Percentiles rank a stretch among this genome's conserved stretches.
Conservation (phyloP, 768 basidiomycete genomes). For the Leccinum olivaceopallidum region DNA sequence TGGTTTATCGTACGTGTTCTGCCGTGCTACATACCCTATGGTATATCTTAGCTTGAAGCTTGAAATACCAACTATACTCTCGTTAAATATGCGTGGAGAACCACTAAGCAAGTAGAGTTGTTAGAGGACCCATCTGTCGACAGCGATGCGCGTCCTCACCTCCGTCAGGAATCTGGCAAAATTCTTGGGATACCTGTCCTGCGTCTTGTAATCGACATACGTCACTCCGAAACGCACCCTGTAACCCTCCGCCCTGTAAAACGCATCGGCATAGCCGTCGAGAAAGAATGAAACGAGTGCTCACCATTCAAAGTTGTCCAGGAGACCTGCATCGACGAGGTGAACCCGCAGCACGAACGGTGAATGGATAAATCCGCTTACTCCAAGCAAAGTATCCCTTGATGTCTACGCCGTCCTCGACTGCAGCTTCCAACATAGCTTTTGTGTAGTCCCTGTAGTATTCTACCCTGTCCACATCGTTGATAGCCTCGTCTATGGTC, state of each 20-base stretch:
- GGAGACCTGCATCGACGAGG: slow-evolving; percentile 45
- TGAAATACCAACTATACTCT: not conserved
- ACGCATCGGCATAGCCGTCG: not conserved
- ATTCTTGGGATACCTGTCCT: slow-evolving; percentile 66
- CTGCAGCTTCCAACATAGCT: slow-evolving; percentile 55
- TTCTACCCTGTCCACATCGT: slow-evolving; percentile 62
- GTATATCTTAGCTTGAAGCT: not conserved
- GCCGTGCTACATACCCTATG: not conserved
- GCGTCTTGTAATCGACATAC: slow-evolving; percentile 72
- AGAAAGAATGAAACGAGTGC: not conserved
- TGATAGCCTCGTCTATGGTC: slow-evolving; percentile 54
- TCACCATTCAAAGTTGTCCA: slow-evolving; percentile 75
- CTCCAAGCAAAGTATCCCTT: slow-evolving; percentile 74
- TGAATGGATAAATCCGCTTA: slow-evolving; percentile 31
- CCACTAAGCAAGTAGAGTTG: not conserved
- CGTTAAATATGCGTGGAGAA: slow-evolving; percentile 4
- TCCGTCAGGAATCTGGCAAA: slow-evolving; percentile 60
- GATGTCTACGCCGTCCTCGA: slow-evolving; percentile 68
- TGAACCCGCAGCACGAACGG: not conserved
- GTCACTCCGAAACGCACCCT: slow-evolving; percentile 70
- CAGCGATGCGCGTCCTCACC: slow-evolving; percentile 34
- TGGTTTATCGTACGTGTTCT: not conserved
- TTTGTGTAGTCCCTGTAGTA: slow-evolving; percentile 66
- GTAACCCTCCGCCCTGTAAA: slow-evolving; percentile 62
- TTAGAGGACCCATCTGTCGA: not conserved